Evolutionary conservation across 1,284 basidiomycete species (phyloP).

Genomic region (Leccinum pseudoinsigne): DNA sequence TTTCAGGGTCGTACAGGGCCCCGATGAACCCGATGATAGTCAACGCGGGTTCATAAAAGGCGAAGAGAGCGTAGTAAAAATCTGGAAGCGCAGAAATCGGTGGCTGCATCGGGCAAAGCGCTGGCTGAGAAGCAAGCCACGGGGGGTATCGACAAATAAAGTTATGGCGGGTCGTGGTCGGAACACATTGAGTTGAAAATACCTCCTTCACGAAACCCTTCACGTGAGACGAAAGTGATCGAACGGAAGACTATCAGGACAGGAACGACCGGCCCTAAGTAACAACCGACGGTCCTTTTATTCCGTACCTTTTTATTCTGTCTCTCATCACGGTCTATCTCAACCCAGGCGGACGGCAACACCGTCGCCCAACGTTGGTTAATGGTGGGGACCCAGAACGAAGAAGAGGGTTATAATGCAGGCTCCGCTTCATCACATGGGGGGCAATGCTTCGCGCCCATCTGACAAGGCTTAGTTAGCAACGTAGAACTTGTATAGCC

Average conservation of each 20-base stretch:
- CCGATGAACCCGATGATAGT: slow-evolving; percentile 66
- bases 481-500: background rate
- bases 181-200: slow-evolving; percentile 4
- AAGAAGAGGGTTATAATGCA: slow-evolving; percentile 72
- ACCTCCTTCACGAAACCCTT: background rate
- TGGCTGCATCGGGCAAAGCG: slow-evolving; percentile 32
- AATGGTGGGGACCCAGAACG: slow-evolving; percentile 79
- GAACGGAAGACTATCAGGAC: background rate
- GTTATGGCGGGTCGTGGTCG: background rate
- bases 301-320: background rate
- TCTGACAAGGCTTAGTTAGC: slow-evolving; percentile 20
- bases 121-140: slow-evolving; percentile 8
- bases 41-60: slow-evolving; percentile 68
- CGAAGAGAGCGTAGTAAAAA: slow-evolving; percentile 72
- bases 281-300: slow-evolving; percentile 33
- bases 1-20: slow-evolving; percentile 63
- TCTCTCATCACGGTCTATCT: slow-evolving; percentile 38
- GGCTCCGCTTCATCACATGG: slow-evolving; percentile 26
- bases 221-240: slow-evolving; percentile 1
- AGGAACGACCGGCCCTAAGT: slow-evolving; percentile 41
- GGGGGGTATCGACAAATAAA: background rate
- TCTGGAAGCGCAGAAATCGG: slow-evolving; percentile 62
- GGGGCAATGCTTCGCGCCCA: slow-evolving; percentile 33
- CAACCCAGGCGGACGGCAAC: slow-evolving; percentile 61
- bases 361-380: slow-evolving; percentile 39